Conservation (phyloP, 148 eudicot genomes). For the Vaccinium vitisidaea region DNA sequence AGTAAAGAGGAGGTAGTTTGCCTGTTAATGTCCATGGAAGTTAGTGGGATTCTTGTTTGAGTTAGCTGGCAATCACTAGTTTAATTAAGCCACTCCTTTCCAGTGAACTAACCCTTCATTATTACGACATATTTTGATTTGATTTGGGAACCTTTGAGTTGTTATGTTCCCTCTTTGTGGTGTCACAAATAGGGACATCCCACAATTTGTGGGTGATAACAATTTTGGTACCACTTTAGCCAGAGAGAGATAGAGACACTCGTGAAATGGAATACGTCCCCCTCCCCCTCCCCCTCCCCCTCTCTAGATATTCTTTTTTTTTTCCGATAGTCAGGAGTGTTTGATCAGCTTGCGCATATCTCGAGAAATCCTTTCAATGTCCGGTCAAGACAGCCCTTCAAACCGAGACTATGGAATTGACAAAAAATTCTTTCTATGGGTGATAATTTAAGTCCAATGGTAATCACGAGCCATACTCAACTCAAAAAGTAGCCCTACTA, state of each 20-base stretch:
- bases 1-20: not conserved
- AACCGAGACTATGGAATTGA: too few species aligned
- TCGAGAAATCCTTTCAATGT: not conserved
- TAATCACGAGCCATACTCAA: not conserved
- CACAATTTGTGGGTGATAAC: not conserved
- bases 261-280: not conserved
- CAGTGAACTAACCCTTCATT: conserved; percentile 15
- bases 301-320: not conserved
- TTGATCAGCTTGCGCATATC: fast-evolving
- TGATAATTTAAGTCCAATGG: not conserved
- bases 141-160: not conserved
- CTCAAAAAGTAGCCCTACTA: not conserved
- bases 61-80: conserved; percentile 54
- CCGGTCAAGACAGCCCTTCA: too few species aligned
- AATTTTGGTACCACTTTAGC: not conserved
- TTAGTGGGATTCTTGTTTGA: conserved; percentile 24
- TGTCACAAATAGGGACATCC: too few species aligned
- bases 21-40: conserved; percentile 12
- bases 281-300: not conserved
- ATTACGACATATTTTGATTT: not conserved
- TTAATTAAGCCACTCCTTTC: conserved; percentile 20
- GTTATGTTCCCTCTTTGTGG: not conserved
- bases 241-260: not conserved
- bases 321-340: not conserved
- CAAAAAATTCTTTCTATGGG: too few species aligned